phyloP scores from a whole-genome alignment of 2,329 filamentous ascomycete genomes.

The Diplodia intermedia region DNA sequence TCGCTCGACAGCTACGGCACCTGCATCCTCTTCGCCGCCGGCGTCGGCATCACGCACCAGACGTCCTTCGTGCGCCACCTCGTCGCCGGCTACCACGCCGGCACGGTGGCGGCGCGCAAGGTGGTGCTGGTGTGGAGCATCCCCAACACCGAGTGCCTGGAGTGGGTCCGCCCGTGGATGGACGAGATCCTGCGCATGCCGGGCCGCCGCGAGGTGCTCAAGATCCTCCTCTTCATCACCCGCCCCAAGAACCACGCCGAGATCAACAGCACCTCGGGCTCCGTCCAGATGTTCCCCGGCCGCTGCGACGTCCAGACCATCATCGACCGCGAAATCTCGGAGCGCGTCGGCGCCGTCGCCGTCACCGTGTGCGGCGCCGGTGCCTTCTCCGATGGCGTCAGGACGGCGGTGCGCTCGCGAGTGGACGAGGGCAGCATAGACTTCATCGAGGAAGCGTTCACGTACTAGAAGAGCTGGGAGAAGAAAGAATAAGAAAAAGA shows the following conservation, averaged over 20 bases:
- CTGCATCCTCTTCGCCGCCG: constrained; percentile 78
- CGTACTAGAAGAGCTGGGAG: constrained; percentile 55
- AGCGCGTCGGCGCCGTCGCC: constrained; percentile 64
- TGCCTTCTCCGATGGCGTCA: constrained; percentile 67
- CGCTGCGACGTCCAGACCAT: constrained; percentile 63
- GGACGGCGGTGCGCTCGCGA: constrained; percentile 60
- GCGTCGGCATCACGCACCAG: constrained; percentile 81
- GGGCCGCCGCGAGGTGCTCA: constrained; percentile 63
- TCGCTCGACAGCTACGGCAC: constrained; percentile 77
- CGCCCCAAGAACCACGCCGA: constrained; percentile 63
- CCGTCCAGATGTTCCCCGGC: constrained; percentile 67
- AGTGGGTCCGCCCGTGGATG: constrained; percentile 72
- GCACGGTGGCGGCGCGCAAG: constrained; percentile 73
- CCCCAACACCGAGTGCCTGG: constrained; percentile 70
- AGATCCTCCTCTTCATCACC: constrained; percentile 68
- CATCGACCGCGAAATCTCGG: constrained; percentile 62
- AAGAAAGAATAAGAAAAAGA: constrained; percentile 40
- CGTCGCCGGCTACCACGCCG: constrained; percentile 70
- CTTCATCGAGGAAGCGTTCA: constrained; percentile 71
- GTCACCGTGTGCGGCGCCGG: constrained; percentile 70
- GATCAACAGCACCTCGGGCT: constrained; percentile 62
- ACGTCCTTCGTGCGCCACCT: constrained; percentile 77
- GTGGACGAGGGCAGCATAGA: constrained; percentile 63
- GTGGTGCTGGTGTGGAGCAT: constrained; percentile 81
- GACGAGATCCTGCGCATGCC: constrained; percentile 67